A percentile compares a stretch with the other conserved stretches of the same genome.
phyloP scores from a whole-genome alignment of 257 asterid species.

The Primulina tabacum region DNA sequence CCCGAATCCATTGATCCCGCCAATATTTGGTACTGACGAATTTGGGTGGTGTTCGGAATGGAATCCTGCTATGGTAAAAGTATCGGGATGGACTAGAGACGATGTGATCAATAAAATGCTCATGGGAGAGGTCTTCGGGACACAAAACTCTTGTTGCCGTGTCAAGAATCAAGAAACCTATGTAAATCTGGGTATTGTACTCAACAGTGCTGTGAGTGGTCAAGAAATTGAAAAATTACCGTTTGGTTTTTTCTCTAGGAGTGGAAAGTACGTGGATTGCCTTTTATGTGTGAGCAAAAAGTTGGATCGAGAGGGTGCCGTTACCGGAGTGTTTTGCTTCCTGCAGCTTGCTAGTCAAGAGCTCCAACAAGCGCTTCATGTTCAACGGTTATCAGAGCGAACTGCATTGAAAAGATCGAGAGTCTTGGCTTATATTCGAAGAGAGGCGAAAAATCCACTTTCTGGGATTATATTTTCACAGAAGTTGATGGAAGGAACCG shows the following conservation, averaged over 20 bases:
- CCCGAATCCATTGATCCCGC: conserved; percentile 88
- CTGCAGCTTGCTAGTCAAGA: conserved; percentile 92
- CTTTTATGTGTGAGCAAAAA: conserved; percentile 73
- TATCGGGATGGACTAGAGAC: conserved; percentile 71
- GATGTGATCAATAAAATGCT: conserved; percentile 86
- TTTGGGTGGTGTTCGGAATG: conserved; percentile 98
- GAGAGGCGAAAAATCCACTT: conserved; percentile 77
- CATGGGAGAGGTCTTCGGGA: conserved; percentile 86
- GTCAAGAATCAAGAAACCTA: conserved; percentile 80
- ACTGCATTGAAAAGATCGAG: conserved; percentile 68
- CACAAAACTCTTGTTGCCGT: conserved; percentile 54
- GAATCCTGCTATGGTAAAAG: conserved; percentile 87
- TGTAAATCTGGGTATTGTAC: conserved; percentile 68
- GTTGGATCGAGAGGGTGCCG: conserved; percentile 64
- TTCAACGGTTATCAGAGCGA: conserved; percentile 75
- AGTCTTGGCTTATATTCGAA: conserved; percentile 71
- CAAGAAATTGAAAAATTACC: conserved; percentile 66
- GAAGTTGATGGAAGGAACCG: conserved; percentile 78
- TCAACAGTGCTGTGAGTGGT: conserved; percentile 73
- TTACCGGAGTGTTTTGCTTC: conserved; percentile 85
- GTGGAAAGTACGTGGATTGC: conserved; percentile 74
- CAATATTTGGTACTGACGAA: conserved; percentile 86
- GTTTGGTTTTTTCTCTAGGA: conserved; percentile 64
- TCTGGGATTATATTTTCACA: conserved; percentile 85
- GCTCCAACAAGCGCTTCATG: conserved; percentile 87